phyloP scores from a whole-genome alignment of 2,329 filamentous ascomycete species.

The Orbilia ellipsospora region DNA sequence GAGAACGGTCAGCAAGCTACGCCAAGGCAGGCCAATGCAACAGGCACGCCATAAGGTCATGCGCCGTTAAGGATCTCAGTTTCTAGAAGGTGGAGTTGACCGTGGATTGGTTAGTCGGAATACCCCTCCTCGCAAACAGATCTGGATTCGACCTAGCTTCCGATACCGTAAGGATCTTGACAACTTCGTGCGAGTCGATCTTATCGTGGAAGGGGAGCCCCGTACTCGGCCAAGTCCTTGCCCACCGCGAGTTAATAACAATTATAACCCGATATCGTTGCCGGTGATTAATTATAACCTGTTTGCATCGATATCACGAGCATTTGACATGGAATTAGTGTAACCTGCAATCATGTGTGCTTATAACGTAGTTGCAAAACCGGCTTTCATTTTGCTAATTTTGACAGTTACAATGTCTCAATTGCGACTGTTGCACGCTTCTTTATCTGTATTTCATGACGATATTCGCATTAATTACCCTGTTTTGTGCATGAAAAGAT shows the following conservation, averaged over 20 bases:
- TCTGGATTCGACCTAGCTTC: conserved; percentile 10
- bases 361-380: too few relatives aligned
- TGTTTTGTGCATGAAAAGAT: too few relatives aligned
- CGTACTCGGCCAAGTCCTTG: conserved; percentile 23
- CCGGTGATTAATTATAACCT: neutral
- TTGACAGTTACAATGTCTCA: too few relatives aligned
- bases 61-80: conserved; percentile 11
- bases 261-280: neutral
- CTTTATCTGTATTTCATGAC: too few relatives aligned
- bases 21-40: neutral
- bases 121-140: neutral
- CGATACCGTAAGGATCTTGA: conserved; percentile 29
- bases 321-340: too few relatives aligned
- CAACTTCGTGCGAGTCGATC: conserved; percentile 39
- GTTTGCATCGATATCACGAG: too few relatives aligned
- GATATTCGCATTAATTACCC: too few relatives aligned
- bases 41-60: conserved; percentile 29
- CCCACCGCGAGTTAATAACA: too few relatives aligned
- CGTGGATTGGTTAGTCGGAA: conserved; percentile 20
- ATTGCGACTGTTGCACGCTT: too few relatives aligned
- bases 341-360: too few relatives aligned
- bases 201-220: conserved; percentile 33
- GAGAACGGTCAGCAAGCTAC: neutral
- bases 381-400: too few relatives aligned
- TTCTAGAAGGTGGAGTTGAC: conserved; percentile 44